Evolutionary conservation across 768 basidiomycete species (phyloP), one percentile per base, ranked within the genome.

Genomic region (Tricholoma sp.): DNA sequence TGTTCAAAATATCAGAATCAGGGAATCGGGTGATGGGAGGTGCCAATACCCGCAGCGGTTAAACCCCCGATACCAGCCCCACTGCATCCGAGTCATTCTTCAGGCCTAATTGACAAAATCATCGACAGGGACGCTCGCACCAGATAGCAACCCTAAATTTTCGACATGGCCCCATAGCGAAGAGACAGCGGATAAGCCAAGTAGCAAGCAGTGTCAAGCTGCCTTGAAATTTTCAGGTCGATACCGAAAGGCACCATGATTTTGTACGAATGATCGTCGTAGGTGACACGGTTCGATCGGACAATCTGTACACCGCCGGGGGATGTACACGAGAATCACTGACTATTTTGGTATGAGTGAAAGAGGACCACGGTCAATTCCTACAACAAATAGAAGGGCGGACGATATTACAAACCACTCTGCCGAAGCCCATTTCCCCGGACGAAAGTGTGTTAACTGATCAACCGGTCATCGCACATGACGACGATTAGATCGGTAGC

Each of bases 101-200:
- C 34, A 65, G 59, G 57, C 57, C 54, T 59, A 59, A 54, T 29
- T 47, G 63, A 50, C 52, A 55, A 58, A 45, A 43, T 34, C 31
- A 31, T 55, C 34, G 56, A 54, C 53, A 46, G 39, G 19, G n/a
- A 46, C 49, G 18, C 50, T 70, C 74, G 58, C 60, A 84, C 83
- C 82, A 83, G 41, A 84, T 80, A 18, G 76, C 82, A 54, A 84
- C 79, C 61, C 72, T 76, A 59, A 83, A 69, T 58, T 72, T 80
- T 52, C 67, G 65, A 35, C 59, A 61, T 58, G 70, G 62, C 59
- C 60, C 50, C 72, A 75, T 72, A 31, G 58, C 52, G 53, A 43
- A 47, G 45, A 50, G 43, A 41, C 27, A 41, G 35, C 29, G 29
- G 29, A 29, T 29, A 8, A 29, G 29, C 29, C 29, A 29, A 29